Conservation (phyloP, 1,139 yeast genomes). For the Ashbya aceris region DNA sequence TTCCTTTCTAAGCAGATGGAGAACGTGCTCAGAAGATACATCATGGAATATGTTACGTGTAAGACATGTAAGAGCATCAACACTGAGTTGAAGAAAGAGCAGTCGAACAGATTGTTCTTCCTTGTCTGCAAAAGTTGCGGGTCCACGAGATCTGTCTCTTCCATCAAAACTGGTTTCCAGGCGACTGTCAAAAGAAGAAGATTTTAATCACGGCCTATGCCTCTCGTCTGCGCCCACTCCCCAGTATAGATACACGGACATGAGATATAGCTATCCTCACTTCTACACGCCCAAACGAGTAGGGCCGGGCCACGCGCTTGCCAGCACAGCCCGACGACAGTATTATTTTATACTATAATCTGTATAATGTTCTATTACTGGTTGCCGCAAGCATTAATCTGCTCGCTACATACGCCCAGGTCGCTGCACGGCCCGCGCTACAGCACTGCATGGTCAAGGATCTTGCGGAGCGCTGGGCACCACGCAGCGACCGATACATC, state of each 20-base stretch:
- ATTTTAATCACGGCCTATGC: conserved; percentile 22
- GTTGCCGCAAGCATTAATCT: no score
- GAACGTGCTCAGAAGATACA: conserved; percentile 90
- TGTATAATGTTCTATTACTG: no score
- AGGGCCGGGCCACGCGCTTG: no score
- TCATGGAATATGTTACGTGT: conserved; percentile 95
- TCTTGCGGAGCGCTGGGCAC: conserved; percentile 29
- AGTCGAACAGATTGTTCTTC: conserved; percentile 92
- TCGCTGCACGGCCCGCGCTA: no score
- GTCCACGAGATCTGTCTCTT: conserved; percentile 90
- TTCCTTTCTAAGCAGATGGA: conserved; percentile 97
- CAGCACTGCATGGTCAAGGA: conserved; percentile 14
- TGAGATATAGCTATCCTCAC: neutral
- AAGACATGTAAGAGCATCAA: conserved; percentile 98
- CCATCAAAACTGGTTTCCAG: conserved; percentile 99
- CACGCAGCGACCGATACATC: conserved; percentile 27
- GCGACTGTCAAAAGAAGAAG: conserved; percentile 55
- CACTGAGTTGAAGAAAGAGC: conserved; percentile 91
- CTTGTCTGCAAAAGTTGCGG: conserved; percentile 98
- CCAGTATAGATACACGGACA: conserved; percentile 1
- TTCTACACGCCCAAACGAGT: neutral
- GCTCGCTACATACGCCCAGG: no score
- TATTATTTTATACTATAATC: no score
- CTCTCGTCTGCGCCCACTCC: neutral
- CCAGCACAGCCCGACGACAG: no score